A percentile compares a stretch with the other conserved stretches of the same genome.
These are phyloP conservation scores for Yarrowia sp. DNA, from an alignment of 805 yeast species.

Conservation along the genomic window DNA sequence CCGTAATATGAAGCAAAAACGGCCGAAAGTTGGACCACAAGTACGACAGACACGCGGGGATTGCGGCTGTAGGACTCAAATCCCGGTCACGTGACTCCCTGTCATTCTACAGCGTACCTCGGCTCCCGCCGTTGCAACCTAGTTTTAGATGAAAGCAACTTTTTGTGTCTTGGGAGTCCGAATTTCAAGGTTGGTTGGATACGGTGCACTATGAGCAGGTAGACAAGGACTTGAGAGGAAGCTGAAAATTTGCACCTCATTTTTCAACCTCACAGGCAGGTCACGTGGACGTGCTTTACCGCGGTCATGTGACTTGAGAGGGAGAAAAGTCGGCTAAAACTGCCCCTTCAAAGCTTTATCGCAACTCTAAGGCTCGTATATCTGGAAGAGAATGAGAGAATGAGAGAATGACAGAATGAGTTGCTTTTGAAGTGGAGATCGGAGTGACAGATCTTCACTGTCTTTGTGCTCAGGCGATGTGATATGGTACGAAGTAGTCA, in stretches of 20 bases:
- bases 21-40: background rate
- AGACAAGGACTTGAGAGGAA: no score
- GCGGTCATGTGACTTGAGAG: no score
- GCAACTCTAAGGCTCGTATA: no score
- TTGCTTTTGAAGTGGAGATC: no score
- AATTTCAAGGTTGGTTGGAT: background rate
- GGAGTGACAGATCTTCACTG: no score
- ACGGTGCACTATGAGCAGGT: background rate
- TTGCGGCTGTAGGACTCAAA: background rate
- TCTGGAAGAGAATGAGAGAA: no score
- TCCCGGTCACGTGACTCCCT: background rate
- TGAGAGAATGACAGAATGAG: no score
- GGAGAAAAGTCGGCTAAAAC: no score
- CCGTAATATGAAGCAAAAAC: no score
- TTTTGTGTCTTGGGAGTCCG: background rate
- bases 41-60: background rate
- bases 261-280: background rate
- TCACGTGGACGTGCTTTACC: background rate
- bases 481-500: no score
- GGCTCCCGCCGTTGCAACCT: slow-evolving; percentile 1
- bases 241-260: background rate
- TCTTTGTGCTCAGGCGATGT: no score
- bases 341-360: no score
- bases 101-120: background rate
- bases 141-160: background rate